A percentile compares a stretch with the other conserved stretches of the same genome.
These are phyloP conservation scores for Apiospora arundinis DNA, from an alignment of 2,329 filamentous ascomycete genomes.

Conservation along the genomic window DNA sequence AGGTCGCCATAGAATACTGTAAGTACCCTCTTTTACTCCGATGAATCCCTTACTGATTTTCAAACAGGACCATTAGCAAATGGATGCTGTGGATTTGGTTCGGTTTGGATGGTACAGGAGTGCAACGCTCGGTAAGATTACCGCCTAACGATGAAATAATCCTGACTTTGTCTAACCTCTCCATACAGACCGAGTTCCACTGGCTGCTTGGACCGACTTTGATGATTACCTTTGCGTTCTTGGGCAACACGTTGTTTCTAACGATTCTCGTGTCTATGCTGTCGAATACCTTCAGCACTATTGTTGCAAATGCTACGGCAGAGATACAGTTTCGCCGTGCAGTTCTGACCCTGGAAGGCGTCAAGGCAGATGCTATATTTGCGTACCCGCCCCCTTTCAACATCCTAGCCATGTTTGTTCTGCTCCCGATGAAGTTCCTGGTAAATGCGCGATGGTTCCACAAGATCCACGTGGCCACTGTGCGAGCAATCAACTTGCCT, in stretches of 20 bases:
- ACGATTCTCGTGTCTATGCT: constrained; percentile 89
- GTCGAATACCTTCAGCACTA: constrained; percentile 81
- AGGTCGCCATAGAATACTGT: constrained; percentile 64
- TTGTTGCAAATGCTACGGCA: constrained; percentile 77
- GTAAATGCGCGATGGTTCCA: constrained; percentile 86
- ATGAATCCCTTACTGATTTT: constrained; percentile 23
- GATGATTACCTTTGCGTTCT: constrained; percentile 84
- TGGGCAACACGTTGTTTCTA: constrained; percentile 88
- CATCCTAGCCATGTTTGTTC: constrained; percentile 74
- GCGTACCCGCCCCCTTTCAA: constrained; percentile 86
- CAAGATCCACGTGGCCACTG: constrained; percentile 82
- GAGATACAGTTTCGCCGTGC: constrained; percentile 84
- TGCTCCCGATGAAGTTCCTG: constrained; percentile 80
- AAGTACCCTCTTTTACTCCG: constrained; percentile 32
- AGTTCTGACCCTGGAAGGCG: constrained; percentile 83
- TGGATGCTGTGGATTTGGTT: constrained; percentile 98
- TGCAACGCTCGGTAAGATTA: constrained; percentile 60
- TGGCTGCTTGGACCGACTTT: constrained; percentile 78
- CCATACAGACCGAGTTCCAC: constrained; percentile 70
- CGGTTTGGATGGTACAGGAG: constrained; percentile 76
- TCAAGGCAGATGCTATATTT: constrained; percentile 84
- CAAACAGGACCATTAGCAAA: constrained; percentile 72
- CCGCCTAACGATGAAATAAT: background rate
- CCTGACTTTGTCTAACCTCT: constrained; percentile 22
- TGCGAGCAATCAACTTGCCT: constrained; percentile 77